Conservation (phyloP, 441 rosid species). For the Adansonia rubrostipa region DNA sequence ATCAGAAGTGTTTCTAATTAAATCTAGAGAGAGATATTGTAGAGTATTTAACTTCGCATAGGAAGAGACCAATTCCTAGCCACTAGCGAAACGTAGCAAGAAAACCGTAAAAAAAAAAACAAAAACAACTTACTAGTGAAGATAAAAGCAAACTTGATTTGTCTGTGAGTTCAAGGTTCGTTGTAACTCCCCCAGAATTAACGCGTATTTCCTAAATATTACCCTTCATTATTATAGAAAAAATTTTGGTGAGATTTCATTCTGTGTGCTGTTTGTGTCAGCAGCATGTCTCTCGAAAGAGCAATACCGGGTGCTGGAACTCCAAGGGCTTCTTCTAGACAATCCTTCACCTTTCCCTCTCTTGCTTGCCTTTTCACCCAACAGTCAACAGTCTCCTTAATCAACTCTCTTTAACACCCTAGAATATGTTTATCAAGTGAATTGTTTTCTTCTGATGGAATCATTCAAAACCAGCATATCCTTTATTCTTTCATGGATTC, state of each 20-base stretch:
- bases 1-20: background rate
- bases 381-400: background rate
- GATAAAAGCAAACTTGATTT: background rate
- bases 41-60: background rate
- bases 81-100: background rate
- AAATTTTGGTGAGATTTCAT: background rate
- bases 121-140: background rate
- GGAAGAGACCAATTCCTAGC: background rate
- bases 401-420: background rate
- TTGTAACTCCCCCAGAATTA: background rate
- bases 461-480: slow-evolving; percentile 36
- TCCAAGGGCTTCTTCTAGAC: slow-evolving; percentile 1
- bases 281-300: background rate
- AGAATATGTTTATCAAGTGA: background rate
- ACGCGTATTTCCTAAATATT: background rate
- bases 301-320: slow-evolving; percentile 28
- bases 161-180: background rate
- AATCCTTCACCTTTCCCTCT: background rate
- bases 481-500: slow-evolving; percentile 48
- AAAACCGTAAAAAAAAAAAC: background rate
- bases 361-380: background rate
- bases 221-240: background rate
- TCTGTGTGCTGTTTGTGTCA: slow-evolving; percentile 25
- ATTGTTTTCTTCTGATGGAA: slow-evolving; percentile 32
- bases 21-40: background rate